Percentiles rank a stretch among this genome's conserved stretches.
Evolutionary conservation across 1,139 yeast genomes (phyloP).

Genomic region (Trichomonascaceae sp.): DNA sequence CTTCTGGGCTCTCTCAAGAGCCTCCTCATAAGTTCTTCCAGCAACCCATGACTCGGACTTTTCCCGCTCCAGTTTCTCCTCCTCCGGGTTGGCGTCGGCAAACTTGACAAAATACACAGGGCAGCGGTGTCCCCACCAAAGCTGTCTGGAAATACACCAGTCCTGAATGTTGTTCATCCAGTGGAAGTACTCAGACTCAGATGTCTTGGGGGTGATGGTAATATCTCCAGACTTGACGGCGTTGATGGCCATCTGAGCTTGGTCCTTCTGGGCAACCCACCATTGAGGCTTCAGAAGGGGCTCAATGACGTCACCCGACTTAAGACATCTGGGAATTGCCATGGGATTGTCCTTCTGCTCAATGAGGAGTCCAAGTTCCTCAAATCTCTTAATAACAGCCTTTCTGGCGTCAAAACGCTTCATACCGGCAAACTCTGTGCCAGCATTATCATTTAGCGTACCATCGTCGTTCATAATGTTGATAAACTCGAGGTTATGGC

Average conservation of each 20-base stretch:
- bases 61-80: conserved; percentile 38
- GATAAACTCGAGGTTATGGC: conserved; percentile 77
- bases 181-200: conserved; percentile 86
- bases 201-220: conserved; percentile 72
- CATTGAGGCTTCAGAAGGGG: conserved; percentile 97
- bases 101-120: conserved; percentile 83
- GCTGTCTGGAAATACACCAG: conserved; percentile 98
- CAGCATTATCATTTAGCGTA: conserved; percentile 79
- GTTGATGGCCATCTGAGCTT: conserved; percentile 79
- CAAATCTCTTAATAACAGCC: conserved; percentile 67
- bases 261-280: conserved; percentile 91
- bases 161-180: conserved; percentile 97
- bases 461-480: conserved; percentile 92
- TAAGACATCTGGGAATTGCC: conserved; percentile 86
- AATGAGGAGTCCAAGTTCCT: conserved; percentile 59
- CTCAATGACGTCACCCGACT: conserved; percentile 95
- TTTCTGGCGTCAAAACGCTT: conserved; percentile 92
- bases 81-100: conserved; percentile 44
- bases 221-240: conserved; percentile 79
- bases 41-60: conserved; percentile 83
- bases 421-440: conserved; percentile 73
- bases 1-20: conserved; percentile 62
- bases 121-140: conserved; percentile 99
- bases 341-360: conserved; percentile 90
- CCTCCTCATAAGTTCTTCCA: conserved; percentile 74